Percentiles rank a stretch among this genome's conserved stretches.
Conservation (phyloP, 2,329 filamentous ascomycete species). For the Ceratocystiopsis brevicomis region DNA sequence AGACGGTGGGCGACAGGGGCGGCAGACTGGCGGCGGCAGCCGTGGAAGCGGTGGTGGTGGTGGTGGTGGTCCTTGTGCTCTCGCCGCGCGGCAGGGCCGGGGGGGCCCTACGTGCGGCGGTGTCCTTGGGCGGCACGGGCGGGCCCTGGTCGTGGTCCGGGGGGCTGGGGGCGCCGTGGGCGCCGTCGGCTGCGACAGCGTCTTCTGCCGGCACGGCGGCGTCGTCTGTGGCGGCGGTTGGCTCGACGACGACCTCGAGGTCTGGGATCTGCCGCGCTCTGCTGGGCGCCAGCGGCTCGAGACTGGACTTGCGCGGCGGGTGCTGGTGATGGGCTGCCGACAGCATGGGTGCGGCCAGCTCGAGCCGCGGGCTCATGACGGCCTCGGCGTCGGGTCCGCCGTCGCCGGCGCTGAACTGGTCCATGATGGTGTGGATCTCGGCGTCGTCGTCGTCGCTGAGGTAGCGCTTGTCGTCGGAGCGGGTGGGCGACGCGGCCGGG, state of each 20-base stretch:
- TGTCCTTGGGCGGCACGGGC: conserved; percentile 41
- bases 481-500: conserved; percentile 25
- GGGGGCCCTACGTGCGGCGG: too few species aligned
- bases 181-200: not conserved
- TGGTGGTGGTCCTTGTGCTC: conserved; percentile 18
- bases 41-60: conserved; percentile 31
- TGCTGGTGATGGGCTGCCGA: conserved; percentile 34
- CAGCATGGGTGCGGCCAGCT: conserved; percentile 62
- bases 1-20: conserved; percentile 27
- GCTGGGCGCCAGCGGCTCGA: conserved; percentile 47
- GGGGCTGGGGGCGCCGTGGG: too few species aligned
- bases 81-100: not conserved
- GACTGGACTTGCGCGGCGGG: conserved; percentile 68
- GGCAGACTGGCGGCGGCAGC: conserved; percentile 24
- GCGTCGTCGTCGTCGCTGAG: conserved; percentile 35
- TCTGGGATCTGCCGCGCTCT: conserved; percentile 27
- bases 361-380: conserved; percentile 79
- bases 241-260: not conserved
- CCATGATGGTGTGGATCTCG: conserved; percentile 96
- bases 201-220: not conserved
- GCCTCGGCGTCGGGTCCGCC: conserved; percentile 57
- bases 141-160: conserved; percentile 26
- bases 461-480: conserved; percentile 37
- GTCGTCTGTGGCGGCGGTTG: too few species aligned
- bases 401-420: conserved; percentile 59